phyloP scores from a whole-genome alignment of 2,329 filamentous ascomycete species.

The Trichoderma sp. region DNA sequence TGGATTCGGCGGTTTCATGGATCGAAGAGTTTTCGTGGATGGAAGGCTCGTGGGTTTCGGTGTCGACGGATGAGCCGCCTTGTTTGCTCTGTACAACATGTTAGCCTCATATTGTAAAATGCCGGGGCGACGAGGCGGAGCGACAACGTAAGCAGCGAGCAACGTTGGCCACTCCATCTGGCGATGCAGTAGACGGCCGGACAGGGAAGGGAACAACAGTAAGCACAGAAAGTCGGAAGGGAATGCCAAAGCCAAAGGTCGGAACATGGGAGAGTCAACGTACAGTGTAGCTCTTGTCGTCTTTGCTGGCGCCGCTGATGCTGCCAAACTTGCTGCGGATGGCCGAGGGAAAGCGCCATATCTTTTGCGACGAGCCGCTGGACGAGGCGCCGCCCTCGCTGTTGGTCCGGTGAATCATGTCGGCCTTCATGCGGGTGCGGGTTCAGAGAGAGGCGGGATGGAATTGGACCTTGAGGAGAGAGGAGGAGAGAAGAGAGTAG shows the following conservation, averaged over 20 bases:
- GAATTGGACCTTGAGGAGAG: neutral
- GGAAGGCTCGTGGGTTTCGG: slow-evolving; percentile 33
- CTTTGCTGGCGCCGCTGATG: slow-evolving; percentile 27
- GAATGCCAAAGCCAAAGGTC: neutral
- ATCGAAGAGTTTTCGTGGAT: slow-evolving; percentile 31
- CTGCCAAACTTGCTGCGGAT: slow-evolving; percentile 27
- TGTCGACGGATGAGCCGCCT: slow-evolving; percentile 26
- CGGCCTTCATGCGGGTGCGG: neutral
- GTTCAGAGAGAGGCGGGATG: neutral
- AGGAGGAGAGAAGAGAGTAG: neutral
- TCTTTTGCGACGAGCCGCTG: slow-evolving; percentile 24
- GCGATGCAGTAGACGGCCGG: neutral
- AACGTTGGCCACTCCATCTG: neutral
- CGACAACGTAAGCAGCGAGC: neutral
- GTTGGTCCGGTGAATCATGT: slow-evolving; percentile 35
- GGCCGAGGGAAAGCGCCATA: slow-evolving; percentile 28
- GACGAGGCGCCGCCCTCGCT: slow-evolving; percentile 31
- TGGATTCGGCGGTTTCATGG: slow-evolving; percentile 36
- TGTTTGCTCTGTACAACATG: slow-evolving; percentile 7
- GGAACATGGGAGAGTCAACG: neutral
- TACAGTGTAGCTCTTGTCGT: slow-evolving; percentile 27
- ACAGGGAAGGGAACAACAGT: neutral
- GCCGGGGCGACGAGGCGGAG: neutral
- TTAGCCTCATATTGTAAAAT: neutral
- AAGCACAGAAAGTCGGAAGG: neutral